A percentile compares a stretch with the other conserved stretches of the same genome.
These are phyloP conservation scores for Leishmania lainsoni DNA, from an alignment of 208 protist genomes.

Conservation along the genomic window DNA sequence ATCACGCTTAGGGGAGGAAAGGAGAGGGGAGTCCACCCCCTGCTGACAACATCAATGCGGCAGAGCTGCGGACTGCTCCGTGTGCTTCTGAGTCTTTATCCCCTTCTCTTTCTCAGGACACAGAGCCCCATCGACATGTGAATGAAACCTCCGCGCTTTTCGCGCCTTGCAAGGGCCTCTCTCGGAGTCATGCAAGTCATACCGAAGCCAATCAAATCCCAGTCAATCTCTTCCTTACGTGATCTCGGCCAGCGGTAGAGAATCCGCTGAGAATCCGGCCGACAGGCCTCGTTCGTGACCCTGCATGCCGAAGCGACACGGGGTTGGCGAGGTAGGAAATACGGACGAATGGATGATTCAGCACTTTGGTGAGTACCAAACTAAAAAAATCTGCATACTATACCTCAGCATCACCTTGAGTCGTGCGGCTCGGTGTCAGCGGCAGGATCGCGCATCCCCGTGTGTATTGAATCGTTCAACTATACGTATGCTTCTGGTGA, in stretches of 20 bases:
- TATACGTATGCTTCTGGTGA: neutral
- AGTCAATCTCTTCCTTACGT: neutral
- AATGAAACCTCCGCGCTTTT: neutral
- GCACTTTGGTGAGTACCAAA: neutral
- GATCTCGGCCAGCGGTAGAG: neutral
- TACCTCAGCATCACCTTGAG: neutral
- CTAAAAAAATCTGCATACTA: neutral
- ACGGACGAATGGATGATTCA: neutral
- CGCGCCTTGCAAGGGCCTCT: neutral
- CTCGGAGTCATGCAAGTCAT: neutral
- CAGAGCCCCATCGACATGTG: neutral
- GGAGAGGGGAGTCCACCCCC: neutral
- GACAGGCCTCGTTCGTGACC: neutral
- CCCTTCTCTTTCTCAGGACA: neutral
- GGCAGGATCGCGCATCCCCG: neutral
- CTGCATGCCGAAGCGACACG: neutral
- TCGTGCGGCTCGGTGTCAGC: neutral
- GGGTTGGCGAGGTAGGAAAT: neutral
- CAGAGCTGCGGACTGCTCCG: neutral
- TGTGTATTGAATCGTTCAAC: neutral
- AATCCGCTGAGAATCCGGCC: neutral
- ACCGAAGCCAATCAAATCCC: neutral
- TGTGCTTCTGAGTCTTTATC: neutral
- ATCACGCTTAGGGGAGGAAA: neutral
- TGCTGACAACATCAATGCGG: neutral